phyloP scores from a whole-genome alignment of 2,329 filamentous ascomycete genomes.

The Ramularia collo-cygni region DNA sequence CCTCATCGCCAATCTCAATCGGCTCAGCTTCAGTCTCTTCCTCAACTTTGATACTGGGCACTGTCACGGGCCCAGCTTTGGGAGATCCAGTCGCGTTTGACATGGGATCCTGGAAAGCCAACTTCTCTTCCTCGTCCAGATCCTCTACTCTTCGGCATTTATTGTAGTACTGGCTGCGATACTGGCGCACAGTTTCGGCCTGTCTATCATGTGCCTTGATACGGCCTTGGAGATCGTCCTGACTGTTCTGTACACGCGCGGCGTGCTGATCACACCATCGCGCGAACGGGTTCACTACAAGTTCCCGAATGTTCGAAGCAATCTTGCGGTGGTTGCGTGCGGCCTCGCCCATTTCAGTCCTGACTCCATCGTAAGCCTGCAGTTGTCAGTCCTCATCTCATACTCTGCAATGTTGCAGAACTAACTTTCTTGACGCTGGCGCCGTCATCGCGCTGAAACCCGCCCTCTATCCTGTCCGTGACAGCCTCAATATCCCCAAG shows the following conservation, averaged over 20 bases:
- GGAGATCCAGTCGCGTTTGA: constrained; percentile 43
- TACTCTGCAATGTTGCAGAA: background rate
- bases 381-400: constrained; percentile 7
- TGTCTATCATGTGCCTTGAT: constrained; percentile 94
- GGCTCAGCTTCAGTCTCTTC: constrained; percentile 69
- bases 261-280: constrained; percentile 97
- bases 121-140: constrained; percentile 95
- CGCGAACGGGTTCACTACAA: constrained; percentile 89
- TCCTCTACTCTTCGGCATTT: constrained; percentile 96
- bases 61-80: constrained; percentile 40
- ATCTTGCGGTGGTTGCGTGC: constrained; percentile 90
- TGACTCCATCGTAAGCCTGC: constrained; percentile 89
- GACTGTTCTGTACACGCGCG: constrained; percentile 80
- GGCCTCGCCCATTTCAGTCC: constrained; percentile 85
- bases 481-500: constrained; percentile 74
- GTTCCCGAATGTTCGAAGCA: constrained; percentile 88
- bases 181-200: constrained; percentile 81
- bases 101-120: constrained; percentile 85
- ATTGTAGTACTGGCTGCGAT: constrained; percentile 96
- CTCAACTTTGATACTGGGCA: constrained; percentile 79
- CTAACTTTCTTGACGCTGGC: constrained; percentile 87
- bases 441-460: constrained; percentile 87
- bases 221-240: constrained; percentile 83
- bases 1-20: constrained; percentile 83
- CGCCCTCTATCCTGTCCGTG: constrained; percentile 73